Base-by-base conservation (phyloP, 352 stramenopile species). In the Pythium aphanidermatum region DNA sequence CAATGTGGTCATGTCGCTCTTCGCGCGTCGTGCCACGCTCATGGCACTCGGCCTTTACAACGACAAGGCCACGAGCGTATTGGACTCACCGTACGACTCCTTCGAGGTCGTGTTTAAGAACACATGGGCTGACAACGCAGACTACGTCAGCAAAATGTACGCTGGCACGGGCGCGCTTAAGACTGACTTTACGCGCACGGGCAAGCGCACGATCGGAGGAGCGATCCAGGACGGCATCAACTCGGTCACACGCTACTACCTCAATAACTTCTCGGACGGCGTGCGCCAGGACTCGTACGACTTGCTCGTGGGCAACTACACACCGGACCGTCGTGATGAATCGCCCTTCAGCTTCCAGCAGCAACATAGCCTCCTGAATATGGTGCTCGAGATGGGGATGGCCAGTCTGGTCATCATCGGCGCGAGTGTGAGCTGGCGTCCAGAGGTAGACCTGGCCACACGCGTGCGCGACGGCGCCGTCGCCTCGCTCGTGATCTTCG, bases 1-100 rank as follows among this genome's bases (percentile, higher is more conserved):
- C 9, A 98, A 98, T 62, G 95, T 98, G 26, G 93, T 98, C 32
- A 96, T 98, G 72, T 96, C 86, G 58, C 75, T 98, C 30, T 95
- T 97, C 54, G 91, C 85, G 31, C 72, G 89, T 29, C 74, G 81
- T n/a, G 63, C 84, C 24, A 64, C 95, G 34, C 83, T 96, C 35
- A 67, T 68, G 42, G 73, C 91, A 37, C 63, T 97, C 2, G 55
- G 66, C 2, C 45, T 80, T 24, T 55, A 63, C 34, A 53, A 65
- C 28, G 60, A 70, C 36, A 27, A 49, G 17, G 21, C 45, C 12
- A 26, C 58, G 19, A 64, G 55, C 14, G 71, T 80, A 25, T 56
- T 89, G 2, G 59, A 76, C 40, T 81, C 70, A 25, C 77, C 74
- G 11, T 83, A 74, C 50, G 51, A 65, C 7, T 44, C 63, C 3